Evolutionary conservation across 495 filamentous ascomycete genomes (phyloP).

Genomic region (Hyaloscypha hepaticicola): DNA sequence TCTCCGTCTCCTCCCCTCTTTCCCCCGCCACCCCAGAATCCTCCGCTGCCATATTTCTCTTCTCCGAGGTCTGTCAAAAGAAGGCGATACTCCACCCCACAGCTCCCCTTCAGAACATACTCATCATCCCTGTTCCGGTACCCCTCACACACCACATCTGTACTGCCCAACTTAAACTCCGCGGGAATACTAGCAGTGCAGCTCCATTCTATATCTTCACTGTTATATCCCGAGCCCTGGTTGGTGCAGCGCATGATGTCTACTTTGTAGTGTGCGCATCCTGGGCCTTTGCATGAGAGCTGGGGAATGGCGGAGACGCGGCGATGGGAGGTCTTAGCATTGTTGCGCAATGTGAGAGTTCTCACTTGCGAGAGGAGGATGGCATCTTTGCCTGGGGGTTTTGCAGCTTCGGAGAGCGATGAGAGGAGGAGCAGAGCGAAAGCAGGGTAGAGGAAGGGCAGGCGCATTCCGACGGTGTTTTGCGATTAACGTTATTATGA

Average conservation of each 20-base stretch:
- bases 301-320: slow-evolving; percentile 78
- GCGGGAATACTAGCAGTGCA: slow-evolving; percentile 76
- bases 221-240: slow-evolving; percentile 64
- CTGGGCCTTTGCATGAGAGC: slow-evolving; percentile 74
- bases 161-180: slow-evolving; percentile 84
- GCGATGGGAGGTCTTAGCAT: slow-evolving; percentile 65
- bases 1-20: slow-evolving; percentile 10
- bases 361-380: slow-evolving; percentile 77
- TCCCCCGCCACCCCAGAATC: slow-evolving; percentile 29
- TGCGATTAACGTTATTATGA: not conserved
- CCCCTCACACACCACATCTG: slow-evolving; percentile 92
- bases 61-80: slow-evolving; percentile 80
- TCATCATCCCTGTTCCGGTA: slow-evolving; percentile 72
- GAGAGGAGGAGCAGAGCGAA: slow-evolving; percentile 32
- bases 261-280: slow-evolving; percentile 59
- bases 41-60: slow-evolving; percentile 56
- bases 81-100: slow-evolving; percentile 89
- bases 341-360: slow-evolving; percentile 69
- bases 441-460: slow-evolving; percentile 39
- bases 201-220: slow-evolving; percentile 81
- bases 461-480: slow-evolving; percentile 30
- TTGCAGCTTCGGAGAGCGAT: slow-evolving; percentile 19
- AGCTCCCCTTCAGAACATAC: slow-evolving; percentile 84
- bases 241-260: slow-evolving; percentile 89
- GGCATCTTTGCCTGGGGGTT: slow-evolving; percentile 47